A percentile compares a stretch with the other conserved stretches of the same genome.
Conservation (phyloP, 2,329 filamentous ascomycete species). For the Pestalotiopsis sp. region DNA sequence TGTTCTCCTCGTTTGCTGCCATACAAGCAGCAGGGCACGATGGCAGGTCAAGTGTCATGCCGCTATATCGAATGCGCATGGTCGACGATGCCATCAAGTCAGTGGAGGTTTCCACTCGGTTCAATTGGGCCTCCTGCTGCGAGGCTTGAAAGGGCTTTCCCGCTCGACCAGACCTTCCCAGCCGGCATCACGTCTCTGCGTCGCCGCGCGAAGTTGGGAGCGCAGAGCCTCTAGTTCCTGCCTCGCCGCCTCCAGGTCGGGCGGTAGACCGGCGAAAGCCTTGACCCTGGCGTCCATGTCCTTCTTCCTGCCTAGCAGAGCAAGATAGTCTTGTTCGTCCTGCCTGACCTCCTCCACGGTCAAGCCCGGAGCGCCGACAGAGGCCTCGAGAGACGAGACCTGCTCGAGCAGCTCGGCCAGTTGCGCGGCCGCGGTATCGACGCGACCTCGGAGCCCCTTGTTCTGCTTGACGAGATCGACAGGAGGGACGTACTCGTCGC, state of each 20-base stretch:
- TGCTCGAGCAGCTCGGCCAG: conserved; percentile 68
- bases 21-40: no score
- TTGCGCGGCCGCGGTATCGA: conserved; percentile 67
- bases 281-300: conserved; percentile 63
- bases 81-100: not conserved
- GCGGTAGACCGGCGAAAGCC: conserved; percentile 72
- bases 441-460: conserved; percentile 70
- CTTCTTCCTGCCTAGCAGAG: conserved; percentile 58
- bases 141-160: conserved; percentile 51
- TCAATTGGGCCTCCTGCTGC: conserved; percentile 32
- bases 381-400: conserved; percentile 41
- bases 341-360: conserved; percentile 59
- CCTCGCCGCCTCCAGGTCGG: conserved; percentile 68
- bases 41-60: no score
- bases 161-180: conserved; percentile 74
- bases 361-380: conserved; percentile 24
- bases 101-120: not conserved
- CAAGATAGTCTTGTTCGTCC: conserved; percentile 60
- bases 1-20: no score
- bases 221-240: conserved; percentile 70
- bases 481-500: conserved; percentile 53
- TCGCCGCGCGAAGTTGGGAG: conserved; percentile 62
- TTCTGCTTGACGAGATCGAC: conserved; percentile 68
- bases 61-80: no score
- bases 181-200: conserved; percentile 66